A percentile compares a stretch with the other conserved stretches of the same genome.
phyloP scores from a whole-genome alignment of 306 rosid species.

The Cucumis melo region DNA sequence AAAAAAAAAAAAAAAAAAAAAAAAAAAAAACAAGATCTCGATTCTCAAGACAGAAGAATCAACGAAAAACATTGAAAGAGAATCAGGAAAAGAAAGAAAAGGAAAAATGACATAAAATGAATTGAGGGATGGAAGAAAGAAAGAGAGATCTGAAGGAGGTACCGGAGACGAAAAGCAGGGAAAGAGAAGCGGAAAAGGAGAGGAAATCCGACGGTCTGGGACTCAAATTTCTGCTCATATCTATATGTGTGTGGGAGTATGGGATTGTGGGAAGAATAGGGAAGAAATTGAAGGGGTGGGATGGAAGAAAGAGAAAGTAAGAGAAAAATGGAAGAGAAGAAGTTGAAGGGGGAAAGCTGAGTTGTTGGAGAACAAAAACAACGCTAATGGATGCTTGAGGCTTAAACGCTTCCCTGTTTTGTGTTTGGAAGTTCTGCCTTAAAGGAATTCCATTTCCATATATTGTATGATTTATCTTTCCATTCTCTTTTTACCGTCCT shows the following conservation, averaged over 20 bases:
- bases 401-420: no score
- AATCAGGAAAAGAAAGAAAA: neutral
- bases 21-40: neutral
- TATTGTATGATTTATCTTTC: no score
- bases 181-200: slow-evolving; percentile 17
- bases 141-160: slow-evolving; percentile 13
- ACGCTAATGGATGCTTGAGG: no score
- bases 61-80: neutral
- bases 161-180: slow-evolving; percentile 34
- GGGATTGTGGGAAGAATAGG: neutral
- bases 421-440: no score
- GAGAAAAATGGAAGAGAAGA: slow-evolving; percentile 8
- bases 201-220: slow-evolving; percentile 22
- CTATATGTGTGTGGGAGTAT: neutral
- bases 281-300: neutral
- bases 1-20: no score
- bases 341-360: neutral
- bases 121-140: neutral
- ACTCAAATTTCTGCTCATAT: slow-evolving; percentile 26
- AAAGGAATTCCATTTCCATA: no score
- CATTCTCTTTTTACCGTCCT: no score
- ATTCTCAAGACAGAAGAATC: neutral
- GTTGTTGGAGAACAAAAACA: neutral
- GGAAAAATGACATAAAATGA: neutral
- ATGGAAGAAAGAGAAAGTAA: neutral